Evolutionary conservation across 2,329 filamentous ascomycete genomes (phyloP), one percentile per base, ranked within the genome.

Genomic region (Erysiphe neolycopersici): DNA sequence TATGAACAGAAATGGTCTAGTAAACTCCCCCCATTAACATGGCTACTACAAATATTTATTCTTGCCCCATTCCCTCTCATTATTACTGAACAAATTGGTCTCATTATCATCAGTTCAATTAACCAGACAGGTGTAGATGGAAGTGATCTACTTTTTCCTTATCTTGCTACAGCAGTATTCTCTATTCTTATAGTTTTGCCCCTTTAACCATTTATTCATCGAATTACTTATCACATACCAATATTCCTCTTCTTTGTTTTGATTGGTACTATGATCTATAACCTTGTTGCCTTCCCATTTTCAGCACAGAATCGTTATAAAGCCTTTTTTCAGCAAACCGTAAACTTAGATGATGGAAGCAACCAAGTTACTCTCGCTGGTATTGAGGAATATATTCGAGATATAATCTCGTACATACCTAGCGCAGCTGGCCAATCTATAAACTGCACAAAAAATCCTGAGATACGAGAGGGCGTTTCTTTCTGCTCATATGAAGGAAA

Each of bases 121-220:
- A 67, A 76, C 46, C 85, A 93, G 60, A 93, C 84, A 0, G 79
- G 79, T 6, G 70, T 79, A 1, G 89, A 98, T 57, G 89, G 89
- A 1, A 80, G 74, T 48, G 68, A 72, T 32, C 64, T 77, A 16
- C 60, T 92, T 14, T 59, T 72, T 8, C 75, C 84, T 5, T 84
- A 93, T 57, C 56, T 91, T 13, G 59, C 72, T 32, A 68, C 84
- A 37, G 75, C 77, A 0, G 55, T 67, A 6, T 67, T 87, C 48
- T 74, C 75, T 12, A 69, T 82, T 1, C 56, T 93, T 1, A 56
- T 93, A 0, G 61, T 94, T 16, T 63, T 82, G 0, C 89, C 89
- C 0, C 58, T 83, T 2, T 69, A 76, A 0, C 89, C 89, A 0
- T 92, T 92, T 56, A 67, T 93, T 36, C 85, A 95, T 57, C 77